A percentile compares a stretch with the other conserved stretches of the same genome.
Conservation (phyloP, 2,329 filamentous ascomycete species). For the Xylaria sp. region DNA sequence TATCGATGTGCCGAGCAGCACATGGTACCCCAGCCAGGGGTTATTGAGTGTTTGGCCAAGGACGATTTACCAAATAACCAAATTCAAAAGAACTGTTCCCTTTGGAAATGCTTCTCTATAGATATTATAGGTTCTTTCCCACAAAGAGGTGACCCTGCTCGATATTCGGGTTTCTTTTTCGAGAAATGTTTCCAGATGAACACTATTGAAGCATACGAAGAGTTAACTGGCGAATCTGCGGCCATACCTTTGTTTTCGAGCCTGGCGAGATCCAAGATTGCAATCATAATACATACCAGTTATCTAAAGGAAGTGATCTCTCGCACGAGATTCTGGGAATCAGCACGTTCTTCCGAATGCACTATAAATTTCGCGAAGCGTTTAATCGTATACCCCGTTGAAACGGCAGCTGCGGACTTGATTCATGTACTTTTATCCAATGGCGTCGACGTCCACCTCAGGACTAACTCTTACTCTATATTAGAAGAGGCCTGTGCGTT, state of each 20-base stretch:
- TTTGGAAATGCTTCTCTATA: conserved; percentile 6
- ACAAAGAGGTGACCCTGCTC: too few relatives aligned
- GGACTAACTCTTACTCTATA: neutral
- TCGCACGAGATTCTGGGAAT: neutral
- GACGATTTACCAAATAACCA: neutral
- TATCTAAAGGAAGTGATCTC: neutral
- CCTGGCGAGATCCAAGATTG: neutral
- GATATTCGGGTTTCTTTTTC: too few relatives aligned
- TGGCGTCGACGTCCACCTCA: neutral
- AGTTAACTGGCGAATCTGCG: neutral
- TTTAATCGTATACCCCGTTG: neutral
- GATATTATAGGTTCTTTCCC: neutral
- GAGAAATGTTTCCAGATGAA: neutral
- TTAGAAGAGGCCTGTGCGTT: conserved; percentile 6
- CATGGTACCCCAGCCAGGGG: neutral
- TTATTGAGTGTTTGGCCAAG: conserved; percentile 4
- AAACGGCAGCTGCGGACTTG: too few relatives aligned
- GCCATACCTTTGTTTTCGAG: neutral
- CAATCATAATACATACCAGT: accelerated
- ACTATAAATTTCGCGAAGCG: conserved; percentile 4
- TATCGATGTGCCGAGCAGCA: neutral
- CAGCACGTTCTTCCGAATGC: neutral
- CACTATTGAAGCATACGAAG: conserved; percentile 1
- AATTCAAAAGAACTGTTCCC: neutral
- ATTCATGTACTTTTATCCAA: neutral